These are phyloP conservation scores for Tolypocladium capitatum DNA, from an alignment of 2,329 filamentous ascomycete species.

Conservation along the genomic window DNA sequence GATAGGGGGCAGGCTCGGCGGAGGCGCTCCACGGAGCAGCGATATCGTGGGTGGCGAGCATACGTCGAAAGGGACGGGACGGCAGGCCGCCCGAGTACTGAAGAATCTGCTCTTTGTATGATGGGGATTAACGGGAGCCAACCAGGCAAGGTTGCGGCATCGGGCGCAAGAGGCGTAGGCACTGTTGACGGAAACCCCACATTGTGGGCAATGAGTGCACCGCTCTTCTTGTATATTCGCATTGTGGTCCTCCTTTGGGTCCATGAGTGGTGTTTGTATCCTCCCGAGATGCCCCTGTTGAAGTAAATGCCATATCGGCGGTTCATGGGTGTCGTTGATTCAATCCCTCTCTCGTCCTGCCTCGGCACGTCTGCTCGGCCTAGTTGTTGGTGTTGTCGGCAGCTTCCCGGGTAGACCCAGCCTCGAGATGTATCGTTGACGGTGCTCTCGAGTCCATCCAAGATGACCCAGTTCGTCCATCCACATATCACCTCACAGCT, in stretches of 20 bases:
- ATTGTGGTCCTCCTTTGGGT: background rate
- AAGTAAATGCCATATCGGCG: background rate
- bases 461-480: background rate
- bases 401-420: background rate
- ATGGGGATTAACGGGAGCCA: background rate
- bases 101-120: background rate
- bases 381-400: background rate
- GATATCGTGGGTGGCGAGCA: background rate
- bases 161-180: background rate
- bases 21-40: background rate
- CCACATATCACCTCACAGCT: conserved; percentile 22
- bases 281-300: background rate
- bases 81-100: background rate
- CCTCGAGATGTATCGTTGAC: background rate
- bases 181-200: background rate
- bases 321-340: background rate
- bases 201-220: background rate
- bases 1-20: background rate
- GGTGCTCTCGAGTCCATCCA: background rate
- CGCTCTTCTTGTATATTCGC: background rate
- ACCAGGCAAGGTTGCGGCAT: background rate
- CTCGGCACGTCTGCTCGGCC: background rate
- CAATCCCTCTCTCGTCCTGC: background rate
- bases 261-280: background rate
- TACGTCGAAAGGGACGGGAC: background rate